A percentile compares a stretch with the other conserved stretches of the same genome.
Evolutionary conservation across 805 yeast species (phyloP).

Genomic region (Ogataea methanolica): DNA sequence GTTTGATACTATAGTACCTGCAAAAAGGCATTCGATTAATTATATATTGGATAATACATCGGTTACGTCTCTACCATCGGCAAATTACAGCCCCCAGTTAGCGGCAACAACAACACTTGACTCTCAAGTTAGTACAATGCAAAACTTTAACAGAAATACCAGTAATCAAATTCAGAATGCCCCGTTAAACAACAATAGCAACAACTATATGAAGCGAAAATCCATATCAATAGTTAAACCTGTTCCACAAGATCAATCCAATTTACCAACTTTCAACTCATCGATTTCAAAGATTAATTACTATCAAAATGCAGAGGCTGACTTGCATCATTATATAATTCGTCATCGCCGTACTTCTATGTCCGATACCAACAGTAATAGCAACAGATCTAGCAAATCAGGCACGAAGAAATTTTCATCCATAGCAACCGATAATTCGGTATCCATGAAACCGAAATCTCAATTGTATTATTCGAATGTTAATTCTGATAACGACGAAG

Average conservation of each 20-base stretch:
- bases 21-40: conserved; percentile 6
- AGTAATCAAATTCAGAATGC: neutral
- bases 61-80: neutral
- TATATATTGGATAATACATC: conserved; percentile 2
- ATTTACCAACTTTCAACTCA: conserved; percentile 12
- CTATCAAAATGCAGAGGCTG: conserved; percentile 15
- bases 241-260: neutral
- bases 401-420: neutral
- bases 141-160: neutral
- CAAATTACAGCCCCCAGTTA: neutral
- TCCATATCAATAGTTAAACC: conserved; percentile 17
- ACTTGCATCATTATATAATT: conserved; percentile 8
- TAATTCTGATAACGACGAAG: neutral
- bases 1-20: conserved; percentile 24
- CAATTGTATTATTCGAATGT: neutral
- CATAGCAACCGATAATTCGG: neutral
- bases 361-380: neutral
- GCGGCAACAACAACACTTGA: too few relatives aligned
- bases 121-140: too few relatives aligned
- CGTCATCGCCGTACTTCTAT: conserved; percentile 5
- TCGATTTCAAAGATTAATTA: conserved; percentile 22
- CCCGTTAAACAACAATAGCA: neutral
- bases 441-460: neutral
- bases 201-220: conserved; percentile 4
- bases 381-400: neutral